Evolutionary conservation across 2,329 filamentous ascomycete species (phyloP).

Genomic region (Penicillium sp.): DNA sequence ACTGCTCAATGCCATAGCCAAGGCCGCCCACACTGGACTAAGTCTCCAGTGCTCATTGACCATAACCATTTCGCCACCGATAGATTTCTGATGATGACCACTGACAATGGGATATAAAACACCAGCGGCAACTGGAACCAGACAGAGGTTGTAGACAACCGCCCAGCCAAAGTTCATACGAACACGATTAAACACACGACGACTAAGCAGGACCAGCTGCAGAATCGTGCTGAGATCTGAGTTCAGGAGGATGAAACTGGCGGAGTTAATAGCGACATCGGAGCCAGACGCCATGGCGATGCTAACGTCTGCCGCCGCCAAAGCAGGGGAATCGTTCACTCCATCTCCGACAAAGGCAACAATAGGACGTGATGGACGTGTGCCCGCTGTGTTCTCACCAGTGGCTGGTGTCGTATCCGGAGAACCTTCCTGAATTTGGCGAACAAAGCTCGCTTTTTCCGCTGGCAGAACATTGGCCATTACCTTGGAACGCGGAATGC

Average conservation of each 20-base stretch:
- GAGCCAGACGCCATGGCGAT: slow-evolving; percentile 79
- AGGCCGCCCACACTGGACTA: slow-evolving; percentile 69
- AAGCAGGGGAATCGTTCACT: slow-evolving; percentile 80
- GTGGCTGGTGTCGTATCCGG: neutral
- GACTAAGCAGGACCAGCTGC: slow-evolving; percentile 69
- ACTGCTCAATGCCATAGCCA: slow-evolving; percentile 91
- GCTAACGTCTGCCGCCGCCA: slow-evolving; percentile 76
- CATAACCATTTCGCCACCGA: slow-evolving; percentile 34
- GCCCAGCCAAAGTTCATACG: slow-evolving; percentile 87
- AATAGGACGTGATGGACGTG: slow-evolving; percentile 47
- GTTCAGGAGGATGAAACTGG: slow-evolving; percentile 76
- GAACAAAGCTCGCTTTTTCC: slow-evolving; percentile 61
- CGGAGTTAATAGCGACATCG: slow-evolving; percentile 78
- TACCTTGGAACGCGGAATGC: slow-evolving; percentile 71
- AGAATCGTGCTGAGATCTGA: slow-evolving; percentile 68
- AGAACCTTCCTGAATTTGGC: slow-evolving; percentile 34
- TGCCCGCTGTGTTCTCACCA: neutral
- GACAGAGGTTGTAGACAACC: slow-evolving; percentile 73
- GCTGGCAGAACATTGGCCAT: slow-evolving; percentile 84
- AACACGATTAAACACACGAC: slow-evolving; percentile 72
- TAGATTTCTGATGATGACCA: slow-evolving; percentile 36
- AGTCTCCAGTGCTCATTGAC: slow-evolving; percentile 46
- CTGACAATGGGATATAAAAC: slow-evolving; percentile 65
- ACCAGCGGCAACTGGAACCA: slow-evolving; percentile 78
- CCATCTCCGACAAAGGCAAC: slow-evolving; percentile 86